Conservation (phyloP, 2,329 filamentous ascomycete genomes). For the Diaporthe aspalathi region DNA sequence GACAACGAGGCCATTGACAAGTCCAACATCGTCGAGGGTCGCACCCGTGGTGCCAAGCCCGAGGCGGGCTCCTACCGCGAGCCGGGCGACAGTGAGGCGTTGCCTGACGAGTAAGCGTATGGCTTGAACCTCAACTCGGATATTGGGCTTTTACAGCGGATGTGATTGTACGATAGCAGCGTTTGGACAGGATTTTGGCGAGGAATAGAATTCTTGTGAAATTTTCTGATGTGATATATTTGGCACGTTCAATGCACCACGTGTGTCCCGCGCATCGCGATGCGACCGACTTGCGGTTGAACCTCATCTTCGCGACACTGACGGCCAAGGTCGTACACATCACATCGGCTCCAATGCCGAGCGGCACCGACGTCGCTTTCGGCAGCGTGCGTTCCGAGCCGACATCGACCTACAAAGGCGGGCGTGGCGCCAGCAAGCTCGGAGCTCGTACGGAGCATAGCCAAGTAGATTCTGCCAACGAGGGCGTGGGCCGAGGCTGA, state of each 20-base stretch:
- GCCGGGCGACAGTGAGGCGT: slow-evolving; percentile 45
- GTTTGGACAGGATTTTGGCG: neutral
- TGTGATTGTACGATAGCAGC: neutral
- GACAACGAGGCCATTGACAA: slow-evolving; percentile 49
- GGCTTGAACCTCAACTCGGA: no score
- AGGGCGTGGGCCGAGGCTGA: neutral
- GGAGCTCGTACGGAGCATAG: neutral
- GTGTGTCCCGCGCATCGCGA: no score
- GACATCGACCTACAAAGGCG: neutral
- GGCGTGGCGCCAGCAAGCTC: neutral
- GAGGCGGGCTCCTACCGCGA: slow-evolving; percentile 43
- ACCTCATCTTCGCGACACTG: neutral
- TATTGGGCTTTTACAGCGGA: neutral
- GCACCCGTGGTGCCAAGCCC: slow-evolving; percentile 45
- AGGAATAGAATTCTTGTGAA: no score
- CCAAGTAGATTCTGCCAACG: no score
- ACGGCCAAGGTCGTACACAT: neutral
- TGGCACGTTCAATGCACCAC: no score
- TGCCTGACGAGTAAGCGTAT: slow-evolving; percentile 22
- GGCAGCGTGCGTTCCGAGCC: neutral
- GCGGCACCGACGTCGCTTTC: no score
- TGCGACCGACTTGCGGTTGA: no score
- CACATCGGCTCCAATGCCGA: neutral
- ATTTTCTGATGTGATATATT: no score
- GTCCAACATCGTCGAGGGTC: slow-evolving; percentile 46